Conservation (phyloP, 2,329 filamentous ascomycete species). For the Nemania sp. region DNA sequence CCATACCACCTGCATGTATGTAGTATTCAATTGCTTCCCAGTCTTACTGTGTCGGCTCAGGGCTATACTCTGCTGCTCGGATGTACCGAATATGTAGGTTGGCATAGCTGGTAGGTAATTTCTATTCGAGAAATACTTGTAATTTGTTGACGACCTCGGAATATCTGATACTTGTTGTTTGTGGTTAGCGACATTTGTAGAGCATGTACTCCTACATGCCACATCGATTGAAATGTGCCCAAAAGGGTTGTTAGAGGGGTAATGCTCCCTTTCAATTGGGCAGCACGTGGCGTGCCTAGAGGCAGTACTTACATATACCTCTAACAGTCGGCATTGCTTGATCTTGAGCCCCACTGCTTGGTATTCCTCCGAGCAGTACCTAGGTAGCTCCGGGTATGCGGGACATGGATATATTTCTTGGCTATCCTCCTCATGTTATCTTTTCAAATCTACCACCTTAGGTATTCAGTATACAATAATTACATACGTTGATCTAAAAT, state of each 20-base stretch:
- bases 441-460: no score
- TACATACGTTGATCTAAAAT: no score
- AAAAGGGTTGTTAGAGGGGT: constrained; percentile 17
- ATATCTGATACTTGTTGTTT: not conserved
- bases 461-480: no score
- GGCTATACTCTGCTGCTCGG: no score
- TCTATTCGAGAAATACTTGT: not conserved
- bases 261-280: constrained; percentile 25
- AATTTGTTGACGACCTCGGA: not conserved
- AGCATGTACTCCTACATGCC: constrained; percentile 15
- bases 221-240: constrained; percentile 15
- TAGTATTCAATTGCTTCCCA: not conserved
- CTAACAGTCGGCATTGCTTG: no score
- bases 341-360: no score
- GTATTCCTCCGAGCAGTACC: no score
- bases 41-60: not conserved
- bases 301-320: constrained; percentile 26
- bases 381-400: no score
- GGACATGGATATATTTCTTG: no score
- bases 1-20: constrained; percentile 7
- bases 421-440: no score
- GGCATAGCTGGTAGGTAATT: not conserved
- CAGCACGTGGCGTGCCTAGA: constrained; percentile 12
- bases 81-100: no score
- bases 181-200: constrained; percentile 9